phyloP scores from a whole-genome alignment of 371 early-diverging fungal species.

The Polyrhizophydium stewartii region DNA sequence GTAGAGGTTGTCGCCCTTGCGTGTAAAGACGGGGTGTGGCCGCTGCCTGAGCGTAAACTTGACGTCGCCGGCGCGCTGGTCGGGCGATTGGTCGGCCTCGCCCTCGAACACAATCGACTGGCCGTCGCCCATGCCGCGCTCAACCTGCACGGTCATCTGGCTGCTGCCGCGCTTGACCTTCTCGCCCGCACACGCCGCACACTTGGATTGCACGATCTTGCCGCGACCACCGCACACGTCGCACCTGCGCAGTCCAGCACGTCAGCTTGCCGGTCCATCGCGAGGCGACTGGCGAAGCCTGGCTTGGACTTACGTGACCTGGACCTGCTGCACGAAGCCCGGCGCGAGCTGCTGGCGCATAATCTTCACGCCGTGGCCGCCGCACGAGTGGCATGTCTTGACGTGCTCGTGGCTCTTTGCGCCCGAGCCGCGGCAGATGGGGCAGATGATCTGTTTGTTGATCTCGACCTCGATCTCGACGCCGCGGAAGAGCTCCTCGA shows the following conservation, averaged over 20 bases:
- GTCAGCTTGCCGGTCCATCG: not conserved
- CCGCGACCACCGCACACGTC: constrained; percentile 88
- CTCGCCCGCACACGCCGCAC: constrained; percentile 78
- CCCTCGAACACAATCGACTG: constrained; percentile 78
- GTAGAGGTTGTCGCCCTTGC: constrained; percentile 45
- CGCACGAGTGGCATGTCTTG: constrained; percentile 71
- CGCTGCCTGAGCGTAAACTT: constrained; percentile 36
- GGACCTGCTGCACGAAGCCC: constrained; percentile 91
- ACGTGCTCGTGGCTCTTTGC: constrained; percentile 83
- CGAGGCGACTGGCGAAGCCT: not conserved
- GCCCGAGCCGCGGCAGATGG: constrained; percentile 89
- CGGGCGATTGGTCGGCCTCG: constrained; percentile 91
- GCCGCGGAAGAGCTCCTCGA: constrained; percentile 89
- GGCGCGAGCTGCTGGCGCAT: constrained; percentile 86
- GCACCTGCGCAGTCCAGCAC: constrained; percentile 48
- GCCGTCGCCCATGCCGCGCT: constrained; percentile 84
- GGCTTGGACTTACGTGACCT: constrained; percentile 56
- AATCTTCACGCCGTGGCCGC: constrained; percentile 76
- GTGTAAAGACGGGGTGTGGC: constrained; percentile 45
- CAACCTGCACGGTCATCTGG: constrained; percentile 73
- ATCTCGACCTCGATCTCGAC: constrained; percentile 79
- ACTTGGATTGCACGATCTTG: constrained; percentile 70
- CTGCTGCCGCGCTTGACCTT: constrained; percentile 83
- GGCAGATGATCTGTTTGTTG: constrained; percentile 89
- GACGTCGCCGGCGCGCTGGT: constrained; percentile 56